Conservation (phyloP, 2,329 filamentous ascomycete genomes). For the Cordyceps cateniannulata region DNA sequence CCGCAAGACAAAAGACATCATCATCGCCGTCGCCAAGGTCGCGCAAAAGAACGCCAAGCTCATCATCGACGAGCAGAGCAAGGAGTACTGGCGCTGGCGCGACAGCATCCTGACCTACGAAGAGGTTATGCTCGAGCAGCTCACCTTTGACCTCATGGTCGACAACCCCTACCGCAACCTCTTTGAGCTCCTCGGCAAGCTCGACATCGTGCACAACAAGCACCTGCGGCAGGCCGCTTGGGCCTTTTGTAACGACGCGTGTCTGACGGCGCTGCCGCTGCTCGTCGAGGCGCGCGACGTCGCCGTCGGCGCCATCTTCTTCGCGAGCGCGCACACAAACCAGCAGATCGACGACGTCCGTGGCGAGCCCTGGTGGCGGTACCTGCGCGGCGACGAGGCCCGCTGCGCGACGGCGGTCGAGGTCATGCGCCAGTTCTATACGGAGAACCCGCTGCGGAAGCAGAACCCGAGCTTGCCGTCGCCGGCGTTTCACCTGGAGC, state of each 20-base stretch:
- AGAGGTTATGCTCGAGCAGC: conserved; percentile 80
- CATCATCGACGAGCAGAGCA: conserved; percentile 90
- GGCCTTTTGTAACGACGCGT: conserved; percentile 90
- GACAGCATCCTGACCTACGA: conserved; percentile 91
- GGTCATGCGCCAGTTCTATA: conserved; percentile 64
- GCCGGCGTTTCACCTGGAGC: conserved; percentile 50
- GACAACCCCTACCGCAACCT: conserved; percentile 83
- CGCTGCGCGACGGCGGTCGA: conserved; percentile 69
- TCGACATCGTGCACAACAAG: conserved; percentile 73
- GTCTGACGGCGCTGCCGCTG: conserved; percentile 76
- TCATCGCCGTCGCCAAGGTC: conserved; percentile 87
- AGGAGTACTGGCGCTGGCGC: conserved; percentile 97
- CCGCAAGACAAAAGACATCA: conserved; percentile 89
- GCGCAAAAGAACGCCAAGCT: conserved; percentile 91
- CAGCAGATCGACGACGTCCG: conserved; percentile 70
- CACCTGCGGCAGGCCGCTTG: conserved; percentile 77
- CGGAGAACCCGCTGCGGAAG: conserved; percentile 56
- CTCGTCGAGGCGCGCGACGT: conserved; percentile 74
- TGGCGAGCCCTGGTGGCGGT: conserved; percentile 82
- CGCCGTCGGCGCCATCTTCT: conserved; percentile 80
- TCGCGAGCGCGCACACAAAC: conserved; percentile 68
- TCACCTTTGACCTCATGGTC: conserved; percentile 91
- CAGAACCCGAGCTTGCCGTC: conserved; percentile 47
- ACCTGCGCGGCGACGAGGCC: conserved; percentile 62
- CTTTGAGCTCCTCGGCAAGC: conserved; percentile 70